phyloP scores from a whole-genome alignment of 768 basidiomycete genomes.

The Collybia nuda region DNA sequence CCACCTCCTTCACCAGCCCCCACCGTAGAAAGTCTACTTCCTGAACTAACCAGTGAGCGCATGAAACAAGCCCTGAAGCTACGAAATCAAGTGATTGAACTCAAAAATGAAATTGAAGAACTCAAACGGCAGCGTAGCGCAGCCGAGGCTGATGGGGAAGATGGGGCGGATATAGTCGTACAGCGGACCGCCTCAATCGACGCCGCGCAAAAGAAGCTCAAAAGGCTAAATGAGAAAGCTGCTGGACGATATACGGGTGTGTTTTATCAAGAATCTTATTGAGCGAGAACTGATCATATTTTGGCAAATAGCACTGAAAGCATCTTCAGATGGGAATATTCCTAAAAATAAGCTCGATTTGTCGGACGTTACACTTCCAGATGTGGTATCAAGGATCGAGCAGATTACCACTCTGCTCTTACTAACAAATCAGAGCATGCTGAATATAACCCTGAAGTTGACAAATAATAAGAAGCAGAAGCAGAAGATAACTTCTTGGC shows the following conservation, averaged over 20 bases:
- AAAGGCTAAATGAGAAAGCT: not conserved
- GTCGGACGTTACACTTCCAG: not conserved
- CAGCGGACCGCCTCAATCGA: not conserved
- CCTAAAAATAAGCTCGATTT: not conserved
- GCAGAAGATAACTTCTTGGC: not conserved
- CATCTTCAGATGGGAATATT: not conserved
- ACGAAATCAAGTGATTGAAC: conserved; percentile 2
- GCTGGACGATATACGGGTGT: not conserved
- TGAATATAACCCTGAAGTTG: not conserved
- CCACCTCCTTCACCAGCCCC: not conserved
- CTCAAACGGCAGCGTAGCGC: not conserved
- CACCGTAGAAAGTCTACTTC: conserved; percentile 5
- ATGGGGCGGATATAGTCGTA: not conserved
- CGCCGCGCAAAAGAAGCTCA: conserved; percentile 1
- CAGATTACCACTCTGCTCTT: not conserved
- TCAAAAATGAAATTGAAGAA: conserved; percentile 2
- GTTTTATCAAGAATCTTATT: not conserved
- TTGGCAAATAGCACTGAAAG: too few relatives aligned
- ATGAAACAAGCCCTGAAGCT: conserved; percentile 8
- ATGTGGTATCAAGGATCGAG: not conserved
- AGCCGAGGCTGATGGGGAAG: not conserved
- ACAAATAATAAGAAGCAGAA: not conserved
- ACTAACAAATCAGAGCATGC: conserved; percentile 1
- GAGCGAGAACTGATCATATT: too few relatives aligned
- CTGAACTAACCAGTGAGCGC: conserved; percentile 3